A percentile compares a stretch with the other conserved stretches of the same genome.
Conservation (phyloP, 208 protist species). For the Acanthamoeba royreba region DNA sequence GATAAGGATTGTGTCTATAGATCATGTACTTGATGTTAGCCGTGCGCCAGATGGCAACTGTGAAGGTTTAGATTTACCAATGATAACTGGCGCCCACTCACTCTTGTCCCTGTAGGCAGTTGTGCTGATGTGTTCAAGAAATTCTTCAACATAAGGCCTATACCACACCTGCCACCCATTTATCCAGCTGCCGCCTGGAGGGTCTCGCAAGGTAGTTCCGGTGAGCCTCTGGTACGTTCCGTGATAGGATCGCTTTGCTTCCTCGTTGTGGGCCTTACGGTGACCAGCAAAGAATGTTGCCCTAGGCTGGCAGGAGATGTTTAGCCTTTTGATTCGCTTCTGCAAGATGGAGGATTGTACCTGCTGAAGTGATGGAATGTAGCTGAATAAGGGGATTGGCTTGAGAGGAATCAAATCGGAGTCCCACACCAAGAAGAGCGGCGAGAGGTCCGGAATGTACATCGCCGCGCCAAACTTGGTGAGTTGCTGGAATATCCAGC, state of each 20-base stretch:
- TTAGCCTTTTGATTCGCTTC: too few relatives aligned
- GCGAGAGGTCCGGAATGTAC: neutral
- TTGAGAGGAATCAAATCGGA: neutral
- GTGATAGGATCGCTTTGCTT: neutral
- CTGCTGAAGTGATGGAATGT: neutral
- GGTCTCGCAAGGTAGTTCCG: neutral
- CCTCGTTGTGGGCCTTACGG: neutral
- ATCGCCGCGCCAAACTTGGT: neutral
- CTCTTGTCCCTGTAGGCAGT: neutral
- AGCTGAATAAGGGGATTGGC: neutral
- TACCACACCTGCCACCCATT: slow-evolving; percentile 34
- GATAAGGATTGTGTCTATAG: neutral
- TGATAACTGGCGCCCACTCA: neutral
- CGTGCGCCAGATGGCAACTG: too few relatives aligned
- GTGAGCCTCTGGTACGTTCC: neutral
- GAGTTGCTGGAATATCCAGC: slow-evolving; percentile 33
- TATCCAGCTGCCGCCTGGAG: neutral
- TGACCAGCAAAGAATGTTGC: neutral
- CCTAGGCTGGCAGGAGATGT: neutral
- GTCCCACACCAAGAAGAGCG: neutral
- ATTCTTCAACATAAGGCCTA: neutral
- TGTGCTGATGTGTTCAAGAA: neutral
- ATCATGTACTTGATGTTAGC: too few relatives aligned
- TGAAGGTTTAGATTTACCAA: neutral
- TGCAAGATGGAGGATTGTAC: neutral